Conservation (phyloP, 2,329 filamentous ascomycete species). For the Curvularia lunata region DNA sequence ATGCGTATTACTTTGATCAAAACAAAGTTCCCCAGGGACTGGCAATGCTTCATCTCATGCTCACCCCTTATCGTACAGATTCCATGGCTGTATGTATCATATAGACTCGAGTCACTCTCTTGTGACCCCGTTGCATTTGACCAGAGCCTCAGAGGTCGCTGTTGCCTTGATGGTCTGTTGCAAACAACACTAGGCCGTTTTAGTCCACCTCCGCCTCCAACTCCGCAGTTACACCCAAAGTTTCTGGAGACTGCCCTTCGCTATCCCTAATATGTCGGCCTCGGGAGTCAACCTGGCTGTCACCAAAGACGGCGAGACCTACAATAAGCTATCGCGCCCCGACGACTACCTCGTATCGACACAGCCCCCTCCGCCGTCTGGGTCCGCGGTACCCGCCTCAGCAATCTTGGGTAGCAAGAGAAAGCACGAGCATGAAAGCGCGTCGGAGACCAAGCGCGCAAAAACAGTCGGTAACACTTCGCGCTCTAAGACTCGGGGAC, state of each 20-base stretch:
- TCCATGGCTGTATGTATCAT: no score
- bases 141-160: no score
- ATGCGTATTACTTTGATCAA: no score
- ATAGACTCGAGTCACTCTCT: no score
- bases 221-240: slow-evolving; percentile 11
- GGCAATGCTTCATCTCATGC: no score
- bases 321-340: slow-evolving; percentile 48
- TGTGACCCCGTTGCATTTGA: no score
- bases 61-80: no score
- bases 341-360: slow-evolving; percentile 34
- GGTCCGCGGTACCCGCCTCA: slow-evolving; percentile 1
- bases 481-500: slow-evolving; percentile 4
- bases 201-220: slow-evolving; percentile 13
- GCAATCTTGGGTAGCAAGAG: slow-evolving; percentile 24
- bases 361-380: slow-evolving; percentile 15
- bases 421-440: slow-evolving; percentile 29
- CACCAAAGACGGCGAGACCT: slow-evolving; percentile 44
- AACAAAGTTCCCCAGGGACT: no score
- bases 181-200: slow-evolving; percentile 4
- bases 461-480: slow-evolving; percentile 12
- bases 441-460: slow-evolving; percentile 25
- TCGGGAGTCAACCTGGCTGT: slow-evolving; percentile 36
- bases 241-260: background rate
- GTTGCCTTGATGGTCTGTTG: no score
- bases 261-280: slow-evolving; percentile 30